Evolutionary conservation across 1,284 basidiomycete species (phyloP).

Genomic region (Rhodotorula sp.): DNA sequence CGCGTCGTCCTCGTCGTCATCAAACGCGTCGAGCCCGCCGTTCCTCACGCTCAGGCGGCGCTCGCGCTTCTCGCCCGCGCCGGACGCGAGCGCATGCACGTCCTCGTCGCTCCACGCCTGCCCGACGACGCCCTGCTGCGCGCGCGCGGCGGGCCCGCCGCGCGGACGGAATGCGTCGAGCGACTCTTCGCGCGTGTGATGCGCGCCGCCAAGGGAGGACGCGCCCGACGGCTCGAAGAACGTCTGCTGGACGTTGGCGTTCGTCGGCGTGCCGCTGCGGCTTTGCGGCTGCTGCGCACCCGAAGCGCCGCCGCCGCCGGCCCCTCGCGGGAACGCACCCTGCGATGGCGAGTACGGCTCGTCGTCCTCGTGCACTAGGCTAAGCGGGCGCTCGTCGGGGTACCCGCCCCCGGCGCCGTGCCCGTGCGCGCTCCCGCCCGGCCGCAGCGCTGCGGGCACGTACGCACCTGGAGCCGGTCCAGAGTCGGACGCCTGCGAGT

Average conservation of each 20-base stretch:
- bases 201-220: too few species aligned
- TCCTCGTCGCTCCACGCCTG: slow-evolving; percentile 4
- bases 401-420: slow-evolving; percentile 4
- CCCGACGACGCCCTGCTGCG: slow-evolving; percentile 1
- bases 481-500: slow-evolving; percentile 22
- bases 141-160: not conserved
- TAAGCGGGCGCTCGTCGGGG: slow-evolving; percentile 19
- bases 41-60: slow-evolving; percentile 29
- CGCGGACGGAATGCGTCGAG: not conserved
- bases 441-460: slow-evolving; percentile 4
- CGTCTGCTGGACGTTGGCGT: slow-evolving; percentile 43
- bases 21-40: slow-evolving; percentile 25
- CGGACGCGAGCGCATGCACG: not conserved
- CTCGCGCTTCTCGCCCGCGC: not conserved
- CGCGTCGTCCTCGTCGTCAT: slow-evolving; percentile 14
- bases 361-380: slow-evolving; percentile 21
- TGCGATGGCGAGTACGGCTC: slow-evolving; percentile 9
- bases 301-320: not conserved
- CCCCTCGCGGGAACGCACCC: not conserved
- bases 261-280: slow-evolving; percentile 41
- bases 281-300: not conserved
- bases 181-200: not conserved
- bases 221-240: slow-evolving; percentile 21
- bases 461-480: not conserved
- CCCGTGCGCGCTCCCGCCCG: slow-evolving; percentile 1